Conservation (phyloP, 129 eudicot genomes). For the Helianthus tuberosus region DNA sequence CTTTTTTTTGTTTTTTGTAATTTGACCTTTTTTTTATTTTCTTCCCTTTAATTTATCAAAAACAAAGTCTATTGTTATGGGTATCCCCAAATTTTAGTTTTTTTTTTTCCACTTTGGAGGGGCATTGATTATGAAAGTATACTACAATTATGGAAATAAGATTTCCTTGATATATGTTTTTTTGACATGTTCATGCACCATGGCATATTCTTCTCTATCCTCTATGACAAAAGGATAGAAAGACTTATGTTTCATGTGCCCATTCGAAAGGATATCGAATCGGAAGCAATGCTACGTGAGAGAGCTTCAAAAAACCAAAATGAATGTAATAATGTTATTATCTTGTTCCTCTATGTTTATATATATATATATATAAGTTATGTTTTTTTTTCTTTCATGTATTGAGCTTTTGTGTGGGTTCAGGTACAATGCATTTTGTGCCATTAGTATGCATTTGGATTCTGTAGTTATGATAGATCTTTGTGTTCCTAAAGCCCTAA, state of each 20-base stretch:
- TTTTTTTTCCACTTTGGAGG: conserved; percentile 35
- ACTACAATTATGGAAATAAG: conserved; percentile 34
- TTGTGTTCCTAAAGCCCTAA: background rate
- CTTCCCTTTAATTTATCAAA: background rate
- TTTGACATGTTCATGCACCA: conserved; percentile 19
- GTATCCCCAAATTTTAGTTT: conserved; percentile 26
- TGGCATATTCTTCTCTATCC: background rate
- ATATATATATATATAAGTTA: background rate
- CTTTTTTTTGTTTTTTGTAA: conserved; percentile 33
- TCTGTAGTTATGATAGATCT: background rate
- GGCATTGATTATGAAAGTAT: conserved; percentile 44
- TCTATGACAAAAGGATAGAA: conserved; percentile 11
- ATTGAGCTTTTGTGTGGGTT: background rate
- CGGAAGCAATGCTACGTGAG: conserved; percentile 5
- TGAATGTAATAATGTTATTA: conserved; percentile 22
- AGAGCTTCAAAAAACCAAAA: conserved; percentile 17
- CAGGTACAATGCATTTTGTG: background rate
- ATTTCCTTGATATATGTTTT: conserved; percentile 21
- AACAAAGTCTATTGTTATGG: conserved; percentile 32
- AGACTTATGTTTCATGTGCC: conserved; percentile 20
- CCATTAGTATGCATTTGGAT: background rate
- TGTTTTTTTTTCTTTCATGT: conserved; percentile 14
- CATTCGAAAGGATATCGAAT: conserved; percentile 14
- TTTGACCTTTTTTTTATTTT: conserved; percentile 15
- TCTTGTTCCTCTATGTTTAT: background rate